These are phyloP conservation scores for Ambrosiella beaveri DNA, from an alignment of 2,329 filamentous ascomycete species.

Conservation along the genomic window DNA sequence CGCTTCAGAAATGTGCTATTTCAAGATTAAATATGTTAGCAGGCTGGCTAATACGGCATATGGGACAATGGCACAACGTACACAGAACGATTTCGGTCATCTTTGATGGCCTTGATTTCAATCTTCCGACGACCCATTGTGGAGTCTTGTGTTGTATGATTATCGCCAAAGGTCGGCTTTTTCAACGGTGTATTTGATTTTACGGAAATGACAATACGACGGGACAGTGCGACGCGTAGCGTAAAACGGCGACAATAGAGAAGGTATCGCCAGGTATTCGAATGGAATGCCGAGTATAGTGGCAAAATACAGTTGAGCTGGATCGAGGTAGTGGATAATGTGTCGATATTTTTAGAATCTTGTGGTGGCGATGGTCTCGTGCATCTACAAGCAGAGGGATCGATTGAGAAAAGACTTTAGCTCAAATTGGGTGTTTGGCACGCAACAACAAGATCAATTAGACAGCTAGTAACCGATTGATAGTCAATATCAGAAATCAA, in stretches of 20 bases:
- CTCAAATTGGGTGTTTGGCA: neutral
- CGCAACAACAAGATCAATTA: neutral
- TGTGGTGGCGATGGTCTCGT: neutral
- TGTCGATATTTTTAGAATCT: constrained; percentile 2
- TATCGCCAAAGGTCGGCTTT: constrained; percentile 5
- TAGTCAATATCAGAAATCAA: neutral
- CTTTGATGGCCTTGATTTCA: constrained; percentile 98
- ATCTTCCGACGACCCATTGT: constrained; percentile 97
- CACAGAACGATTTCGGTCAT: constrained; percentile 95
- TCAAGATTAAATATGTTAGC: constrained; percentile 9
- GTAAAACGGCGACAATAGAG: no score
- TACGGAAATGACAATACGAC: neutral
- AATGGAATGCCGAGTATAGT: no score
- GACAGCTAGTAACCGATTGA: neutral
- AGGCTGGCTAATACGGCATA: neutral
- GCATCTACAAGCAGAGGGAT: neutral
- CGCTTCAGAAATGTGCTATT: constrained; percentile 88
- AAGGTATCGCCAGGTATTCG: no score
- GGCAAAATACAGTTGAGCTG: neutral
- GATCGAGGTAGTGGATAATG: neutral
- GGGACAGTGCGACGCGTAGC: neutral
- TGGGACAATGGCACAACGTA: constrained; percentile 33
- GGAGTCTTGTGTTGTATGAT: constrained; percentile 13
- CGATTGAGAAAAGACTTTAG: neutral
- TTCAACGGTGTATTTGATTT: neutral